phyloP scores from a whole-genome alignment of 495 filamentous ascomycete species.

The Umbilicaria muhlenbergii region DNA sequence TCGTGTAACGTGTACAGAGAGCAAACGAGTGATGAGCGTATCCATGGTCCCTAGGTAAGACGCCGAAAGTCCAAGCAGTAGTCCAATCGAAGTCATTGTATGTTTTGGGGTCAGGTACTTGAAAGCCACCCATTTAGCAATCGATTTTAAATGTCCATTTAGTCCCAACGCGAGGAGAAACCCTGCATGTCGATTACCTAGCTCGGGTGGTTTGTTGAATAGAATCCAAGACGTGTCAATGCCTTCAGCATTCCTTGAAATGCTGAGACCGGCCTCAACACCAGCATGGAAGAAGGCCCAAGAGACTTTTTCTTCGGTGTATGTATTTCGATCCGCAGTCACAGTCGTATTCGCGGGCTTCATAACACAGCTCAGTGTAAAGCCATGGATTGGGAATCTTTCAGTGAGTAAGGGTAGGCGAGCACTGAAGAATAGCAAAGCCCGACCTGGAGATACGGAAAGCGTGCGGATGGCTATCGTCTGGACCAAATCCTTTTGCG shows the following conservation, averaged over 20 bases:
- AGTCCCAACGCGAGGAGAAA: slow-evolving; percentile 86
- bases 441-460: slow-evolving; percentile 71
- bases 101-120: slow-evolving; percentile 97
- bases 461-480: slow-evolving; percentile 73
- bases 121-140: slow-evolving; percentile 97
- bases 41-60: slow-evolving; percentile 97
- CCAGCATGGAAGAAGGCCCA: slow-evolving; percentile 99
- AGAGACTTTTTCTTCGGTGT: slow-evolving; percentile 86
- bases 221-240: slow-evolving; percentile 98
- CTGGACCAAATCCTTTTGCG: slow-evolving; percentile 80
- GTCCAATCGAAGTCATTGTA: slow-evolving; percentile 94
- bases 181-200: slow-evolving; percentile 85
- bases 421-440: slow-evolving; percentile 69
- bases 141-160: slow-evolving; percentile 79
- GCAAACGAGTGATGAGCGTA: slow-evolving; percentile 75
- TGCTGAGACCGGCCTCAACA: slow-evolving; percentile 75
- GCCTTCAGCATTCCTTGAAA: slow-evolving; percentile 76
- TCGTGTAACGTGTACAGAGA: slow-evolving; percentile 93
- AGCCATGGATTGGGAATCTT: slow-evolving; percentile 70
- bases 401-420: slow-evolving; percentile 78
- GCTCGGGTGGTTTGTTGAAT: slow-evolving; percentile 89
- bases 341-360: slow-evolving; percentile 81
- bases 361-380: slow-evolving; percentile 77
- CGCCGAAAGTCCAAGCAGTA: slow-evolving; percentile 80
- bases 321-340: slow-evolving; percentile 64